Percentiles rank a stretch among this genome's conserved stretches.
Evolutionary conservation across 345 rosid species (phyloP).

Genomic region (Gossypium australe): DNA sequence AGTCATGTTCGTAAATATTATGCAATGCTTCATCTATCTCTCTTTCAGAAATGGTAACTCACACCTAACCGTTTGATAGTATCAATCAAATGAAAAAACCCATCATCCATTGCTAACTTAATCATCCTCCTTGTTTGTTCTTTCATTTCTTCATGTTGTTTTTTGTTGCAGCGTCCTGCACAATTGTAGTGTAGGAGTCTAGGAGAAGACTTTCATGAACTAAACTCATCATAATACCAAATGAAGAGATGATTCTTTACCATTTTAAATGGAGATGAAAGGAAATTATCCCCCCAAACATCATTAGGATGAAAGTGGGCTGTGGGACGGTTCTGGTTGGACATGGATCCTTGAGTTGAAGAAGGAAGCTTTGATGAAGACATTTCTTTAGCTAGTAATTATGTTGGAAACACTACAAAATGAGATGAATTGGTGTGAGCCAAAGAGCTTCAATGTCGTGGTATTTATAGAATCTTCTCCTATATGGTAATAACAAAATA

Average conservation of each 20-base stretch:
- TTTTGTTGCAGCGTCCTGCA: not conserved
- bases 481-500: no score
- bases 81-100: slow-evolving; percentile 2
- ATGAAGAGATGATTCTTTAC: not conserved
- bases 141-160: slow-evolving; percentile 1
- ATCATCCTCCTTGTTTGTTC: slow-evolving; percentile 11
- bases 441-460: not conserved
- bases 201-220: not conserved
- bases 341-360: not conserved
- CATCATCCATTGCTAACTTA: not conserved
- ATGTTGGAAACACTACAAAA: not conserved
- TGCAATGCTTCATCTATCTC: slow-evolving; percentile 10
- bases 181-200: not conserved
- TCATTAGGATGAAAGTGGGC: slow-evolving; percentile 1
- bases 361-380: not conserved
- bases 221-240: no score
- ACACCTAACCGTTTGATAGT: no score
- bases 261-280: not conserved
- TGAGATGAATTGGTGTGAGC: not conserved
- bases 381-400: not conserved
- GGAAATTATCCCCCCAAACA: slow-evolving; percentile 9
- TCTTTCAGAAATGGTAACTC: slow-evolving; percentile 7
- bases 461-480: no score
- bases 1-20: not conserved
- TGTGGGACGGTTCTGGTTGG: not conserved